Conservation (phyloP, 495 filamentous ascomycete genomes). For the Neurospora hispaniola region DNA sequence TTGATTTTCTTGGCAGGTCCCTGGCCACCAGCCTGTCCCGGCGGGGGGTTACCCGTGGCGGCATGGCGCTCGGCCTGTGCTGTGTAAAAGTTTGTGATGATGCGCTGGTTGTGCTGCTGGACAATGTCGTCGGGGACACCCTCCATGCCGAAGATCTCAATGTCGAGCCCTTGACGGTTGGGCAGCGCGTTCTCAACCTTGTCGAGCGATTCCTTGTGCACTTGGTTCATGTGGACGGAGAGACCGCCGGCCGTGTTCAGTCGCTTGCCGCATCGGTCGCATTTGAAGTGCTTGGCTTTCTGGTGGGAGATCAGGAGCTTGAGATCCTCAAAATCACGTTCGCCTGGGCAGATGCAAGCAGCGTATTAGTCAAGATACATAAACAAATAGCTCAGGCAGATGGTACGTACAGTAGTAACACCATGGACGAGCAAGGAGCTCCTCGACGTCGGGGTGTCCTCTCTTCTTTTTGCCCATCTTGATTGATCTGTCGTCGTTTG, state of each 20-base stretch:
- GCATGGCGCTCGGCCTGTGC: constrained; percentile 74
- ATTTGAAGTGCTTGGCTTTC: constrained; percentile 98
- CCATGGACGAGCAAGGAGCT: constrained; percentile 80
- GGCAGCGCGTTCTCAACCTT: constrained; percentile 85
- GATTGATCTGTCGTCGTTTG: not conserved
- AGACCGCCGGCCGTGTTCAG: constrained; percentile 94
- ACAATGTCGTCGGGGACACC: constrained; percentile 84
- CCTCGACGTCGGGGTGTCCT: constrained; percentile 72
- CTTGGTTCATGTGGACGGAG: constrained; percentile 93
- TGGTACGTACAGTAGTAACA: constrained; percentile 76
- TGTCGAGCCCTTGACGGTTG: constrained; percentile 69
- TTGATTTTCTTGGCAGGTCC: constrained; percentile 67
- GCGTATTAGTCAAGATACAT: constrained; percentile 13
- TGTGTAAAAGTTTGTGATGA: constrained; percentile 71
- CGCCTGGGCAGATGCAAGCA: constrained; percentile 31
- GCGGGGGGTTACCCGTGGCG: constrained; percentile 75
- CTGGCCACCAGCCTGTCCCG: constrained; percentile 36
- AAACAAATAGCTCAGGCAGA: too few relatives aligned
- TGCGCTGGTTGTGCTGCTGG: constrained; percentile 70
- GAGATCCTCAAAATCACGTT: constrained; percentile 94
- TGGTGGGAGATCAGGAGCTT: constrained; percentile 95
- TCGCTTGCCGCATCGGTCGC: constrained; percentile 74
- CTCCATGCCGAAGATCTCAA: constrained; percentile 98
- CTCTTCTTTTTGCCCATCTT: constrained; percentile 80
- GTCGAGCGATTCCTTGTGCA: constrained; percentile 84